Conservation (phyloP, 768 basidiomycete genomes). For the Chalciporus chontae region DNA sequence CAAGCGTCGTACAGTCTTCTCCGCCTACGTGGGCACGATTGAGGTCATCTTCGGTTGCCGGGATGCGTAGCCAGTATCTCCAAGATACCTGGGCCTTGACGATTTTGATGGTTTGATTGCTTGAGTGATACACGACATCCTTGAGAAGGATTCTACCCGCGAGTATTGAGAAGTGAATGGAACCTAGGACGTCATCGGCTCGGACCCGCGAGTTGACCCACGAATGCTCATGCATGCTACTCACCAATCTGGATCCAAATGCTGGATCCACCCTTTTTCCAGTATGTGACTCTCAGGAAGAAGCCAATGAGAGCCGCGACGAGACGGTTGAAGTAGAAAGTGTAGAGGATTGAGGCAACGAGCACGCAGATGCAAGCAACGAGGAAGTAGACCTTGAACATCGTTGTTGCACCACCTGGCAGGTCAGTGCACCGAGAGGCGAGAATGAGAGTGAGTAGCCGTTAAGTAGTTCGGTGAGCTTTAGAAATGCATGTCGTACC, state of each 20-base stretch:
- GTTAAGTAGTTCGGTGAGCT: slow-evolving; percentile 1
- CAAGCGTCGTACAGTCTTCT: slow-evolving; percentile 48
- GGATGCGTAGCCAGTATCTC: slow-evolving; percentile 89
- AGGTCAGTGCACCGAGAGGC: too few relatives aligned
- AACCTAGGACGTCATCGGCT: slow-evolving; percentile 46
- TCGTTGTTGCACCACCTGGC: slow-evolving; percentile 20
- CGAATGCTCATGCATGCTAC: slow-evolving; percentile 16
- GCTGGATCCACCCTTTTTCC: slow-evolving; percentile 75
- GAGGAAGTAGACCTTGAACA: slow-evolving; percentile 61
- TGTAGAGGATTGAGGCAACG: slow-evolving; percentile 60
- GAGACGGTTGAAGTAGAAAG: slow-evolving; percentile 91
- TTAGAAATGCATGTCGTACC: slow-evolving; percentile 9
- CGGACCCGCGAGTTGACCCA: not conserved
- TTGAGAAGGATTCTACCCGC: slow-evolving; percentile 86
- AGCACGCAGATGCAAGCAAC: slow-evolving; percentile 58
- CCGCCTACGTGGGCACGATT: slow-evolving; percentile 41
- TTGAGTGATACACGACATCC: slow-evolving; percentile 85
- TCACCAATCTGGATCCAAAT: slow-evolving; percentile 82
- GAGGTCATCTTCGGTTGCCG: slow-evolving; percentile 73
- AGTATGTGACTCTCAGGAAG: slow-evolving; percentile 65
- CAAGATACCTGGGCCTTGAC: slow-evolving; percentile 86
- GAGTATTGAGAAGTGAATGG: slow-evolving; percentile 87
- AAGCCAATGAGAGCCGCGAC: slow-evolving; percentile 66
- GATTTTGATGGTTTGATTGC: slow-evolving; percentile 84
- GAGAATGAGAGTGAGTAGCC: not conserved